These are phyloP conservation scores for Daucus carota DNA, from an alignment of 129 eudicot genomes.

Conservation along the genomic window DNA sequence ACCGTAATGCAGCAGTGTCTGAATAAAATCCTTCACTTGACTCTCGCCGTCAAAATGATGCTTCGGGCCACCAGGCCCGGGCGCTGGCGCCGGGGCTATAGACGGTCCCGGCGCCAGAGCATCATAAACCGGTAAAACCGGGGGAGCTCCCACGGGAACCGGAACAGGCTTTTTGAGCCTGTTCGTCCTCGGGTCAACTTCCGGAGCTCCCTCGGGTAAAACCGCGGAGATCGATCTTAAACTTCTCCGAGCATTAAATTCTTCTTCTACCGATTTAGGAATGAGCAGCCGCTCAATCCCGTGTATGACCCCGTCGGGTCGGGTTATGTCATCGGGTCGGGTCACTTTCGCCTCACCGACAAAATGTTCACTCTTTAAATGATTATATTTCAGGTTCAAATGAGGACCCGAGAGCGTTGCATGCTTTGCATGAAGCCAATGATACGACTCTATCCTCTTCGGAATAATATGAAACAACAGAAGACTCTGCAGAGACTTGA, in stretches of 20 bases:
- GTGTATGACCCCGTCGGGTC: slow-evolving; percentile 85
- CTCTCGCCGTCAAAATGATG: slow-evolving; percentile 78
- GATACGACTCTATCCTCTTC: slow-evolving; percentile 43
- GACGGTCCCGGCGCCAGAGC: slow-evolving; percentile 95
- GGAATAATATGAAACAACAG: slow-evolving; percentile 70
- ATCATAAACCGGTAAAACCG: slow-evolving; percentile 56
- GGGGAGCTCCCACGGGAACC: slow-evolving; percentile 55
- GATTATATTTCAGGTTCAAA: slow-evolving; percentile 17
- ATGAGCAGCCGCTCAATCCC: slow-evolving; percentile 72
- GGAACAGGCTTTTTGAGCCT: slow-evolving; percentile 37
- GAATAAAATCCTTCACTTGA: slow-evolving; percentile 81
- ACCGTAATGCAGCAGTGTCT: slow-evolving; percentile 76
- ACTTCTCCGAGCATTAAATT: slow-evolving; percentile 64
- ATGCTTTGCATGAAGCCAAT: slow-evolving; percentile 43
- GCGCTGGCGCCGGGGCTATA: slow-evolving; percentile 91
- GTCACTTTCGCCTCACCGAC: slow-evolving; percentile 47
- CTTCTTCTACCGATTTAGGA: slow-evolving; percentile 76
- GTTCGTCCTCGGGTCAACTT: slow-evolving; percentile 76
- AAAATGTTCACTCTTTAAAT: slow-evolving; percentile 26
- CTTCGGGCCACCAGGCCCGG: slow-evolving; percentile 84
- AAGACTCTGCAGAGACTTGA: slow-evolving; percentile 61
- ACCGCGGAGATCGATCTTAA: slow-evolving; percentile 75
- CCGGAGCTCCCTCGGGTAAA: slow-evolving; percentile 86
- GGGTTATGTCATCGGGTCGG: slow-evolving; percentile 51
- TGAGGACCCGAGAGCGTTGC: slow-evolving; percentile 26